Conservation (phyloP, 2,329 filamentous ascomycete species). For the Ophiostoma montium region DNA sequence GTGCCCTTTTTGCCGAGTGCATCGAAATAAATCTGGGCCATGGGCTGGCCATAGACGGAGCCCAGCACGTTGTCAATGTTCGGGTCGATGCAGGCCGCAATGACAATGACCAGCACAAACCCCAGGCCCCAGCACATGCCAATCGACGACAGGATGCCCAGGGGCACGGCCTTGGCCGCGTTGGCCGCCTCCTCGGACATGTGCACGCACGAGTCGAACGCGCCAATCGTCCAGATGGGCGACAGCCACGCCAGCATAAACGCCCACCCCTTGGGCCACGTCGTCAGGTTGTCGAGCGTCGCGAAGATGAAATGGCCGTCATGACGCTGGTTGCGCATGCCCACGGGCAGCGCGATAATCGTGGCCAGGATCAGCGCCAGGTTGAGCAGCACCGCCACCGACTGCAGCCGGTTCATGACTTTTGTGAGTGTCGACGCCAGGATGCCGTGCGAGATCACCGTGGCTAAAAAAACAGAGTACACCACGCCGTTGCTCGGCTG, state of each 20-base stretch:
- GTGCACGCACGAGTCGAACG: conserved; percentile 38
- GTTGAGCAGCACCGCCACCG: conserved; percentile 40
- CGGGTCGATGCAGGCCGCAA: conserved; percentile 41
- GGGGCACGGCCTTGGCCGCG: conserved; percentile 35
- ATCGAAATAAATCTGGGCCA: conserved; percentile 43
- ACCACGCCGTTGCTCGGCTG: conserved; percentile 38
- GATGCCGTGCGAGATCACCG: conserved; percentile 38
- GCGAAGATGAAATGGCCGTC: conserved; percentile 38
- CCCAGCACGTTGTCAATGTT: conserved; percentile 25
- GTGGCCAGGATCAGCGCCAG: conserved; percentile 40
- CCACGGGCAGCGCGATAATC: conserved; percentile 41
- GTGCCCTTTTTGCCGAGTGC: conserved; percentile 45
- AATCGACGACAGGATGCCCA: conserved; percentile 44
- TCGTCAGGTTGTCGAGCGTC: conserved; percentile 40
- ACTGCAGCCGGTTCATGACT: conserved; percentile 46
- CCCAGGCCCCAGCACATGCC: conserved; percentile 39
- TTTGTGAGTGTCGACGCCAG: conserved; percentile 37
- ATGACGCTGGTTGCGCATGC: conserved; percentile 26
- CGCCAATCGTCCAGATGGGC: conserved; percentile 48
- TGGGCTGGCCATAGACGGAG: conserved; percentile 40
- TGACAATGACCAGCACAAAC: conserved; percentile 41
- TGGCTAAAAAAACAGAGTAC: conserved; percentile 42
- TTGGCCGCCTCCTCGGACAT: conserved; percentile 47
- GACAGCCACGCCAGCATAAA: conserved; percentile 47
- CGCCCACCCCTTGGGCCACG: conserved; percentile 41